Evolutionary conservation across 495 filamentous ascomycete genomes (phyloP).

Genomic region (Xanthoparmelia taractica): DNA sequence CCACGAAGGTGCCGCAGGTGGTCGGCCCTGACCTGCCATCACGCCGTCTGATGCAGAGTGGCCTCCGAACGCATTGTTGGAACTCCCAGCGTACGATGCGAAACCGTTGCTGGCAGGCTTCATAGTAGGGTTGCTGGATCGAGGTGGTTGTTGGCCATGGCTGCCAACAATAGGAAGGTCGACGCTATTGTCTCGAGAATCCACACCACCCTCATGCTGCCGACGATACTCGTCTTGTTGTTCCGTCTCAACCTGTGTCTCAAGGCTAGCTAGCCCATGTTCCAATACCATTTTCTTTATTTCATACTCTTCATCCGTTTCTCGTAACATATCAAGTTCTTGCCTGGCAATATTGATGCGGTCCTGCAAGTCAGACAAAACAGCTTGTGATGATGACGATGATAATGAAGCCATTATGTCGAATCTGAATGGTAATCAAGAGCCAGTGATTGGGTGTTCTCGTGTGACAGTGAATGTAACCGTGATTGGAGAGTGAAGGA

Average conservation of each 20-base stretch:
- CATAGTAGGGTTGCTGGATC: conserved; percentile 8
- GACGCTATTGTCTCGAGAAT: neutral
- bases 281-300: conserved; percentile 13
- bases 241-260: conserved; percentile 7
- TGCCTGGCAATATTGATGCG: conserved; percentile 4
- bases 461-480: neutral
- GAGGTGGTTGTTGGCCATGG: conserved; percentile 6
- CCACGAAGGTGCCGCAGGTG: conserved; percentile 13
- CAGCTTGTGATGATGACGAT: neutral
- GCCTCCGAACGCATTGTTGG: conserved; percentile 14
- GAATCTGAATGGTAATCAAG: neutral
- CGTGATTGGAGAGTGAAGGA: neutral
- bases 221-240: conserved; percentile 4
- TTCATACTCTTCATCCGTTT: neutral
- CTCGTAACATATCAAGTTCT: conserved; percentile 5
- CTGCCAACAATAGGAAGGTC: conserved; percentile 6
- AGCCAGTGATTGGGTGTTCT: neutral
- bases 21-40: conserved; percentile 10
- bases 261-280: conserved; percentile 10
- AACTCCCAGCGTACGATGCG: conserved; percentile 12
- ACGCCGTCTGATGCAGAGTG: conserved; percentile 19
- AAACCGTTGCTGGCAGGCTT: neutral
- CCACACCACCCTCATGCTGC: conserved; percentile 3
- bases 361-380: neutral
- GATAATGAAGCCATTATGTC: conserved; percentile 7